A percentile compares a stretch with the other conserved stretches of the same genome.
These are phyloP conservation scores for Cyberlindnera misumaiensis DNA, from an alignment of 805 yeast species.

Conservation along the genomic window DNA sequence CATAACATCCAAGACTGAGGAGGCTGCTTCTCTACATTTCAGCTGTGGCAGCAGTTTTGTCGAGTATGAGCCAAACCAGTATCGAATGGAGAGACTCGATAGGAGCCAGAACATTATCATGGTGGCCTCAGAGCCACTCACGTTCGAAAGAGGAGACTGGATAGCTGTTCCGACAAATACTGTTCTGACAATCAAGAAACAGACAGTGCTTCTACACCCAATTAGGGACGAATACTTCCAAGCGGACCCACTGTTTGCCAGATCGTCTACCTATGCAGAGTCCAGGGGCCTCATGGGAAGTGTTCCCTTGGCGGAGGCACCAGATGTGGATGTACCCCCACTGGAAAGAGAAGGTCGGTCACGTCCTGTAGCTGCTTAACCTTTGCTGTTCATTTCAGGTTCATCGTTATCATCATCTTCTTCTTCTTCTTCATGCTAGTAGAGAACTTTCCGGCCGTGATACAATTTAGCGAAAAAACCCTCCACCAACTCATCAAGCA, in stretches of 20 bases:
- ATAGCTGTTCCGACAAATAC: constrained; percentile 94
- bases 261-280: constrained; percentile 80
- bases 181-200: constrained; percentile 69
- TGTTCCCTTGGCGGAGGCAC: constrained; percentile 58
- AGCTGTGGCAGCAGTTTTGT: constrained; percentile 88
- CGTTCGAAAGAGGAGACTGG: constrained; percentile 97
- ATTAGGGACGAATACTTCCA: constrained; percentile 85
- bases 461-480: background rate
- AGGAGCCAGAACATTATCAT: constrained; percentile 92
- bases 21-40: constrained; percentile 93
- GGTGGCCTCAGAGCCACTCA: constrained; percentile 94
- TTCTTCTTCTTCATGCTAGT: too few species aligned
- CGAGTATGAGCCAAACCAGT: constrained; percentile 87
- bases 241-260: constrained; percentile 54
- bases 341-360: constrained; percentile 69
- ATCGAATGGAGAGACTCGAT: constrained; percentile 89
- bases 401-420: too few species aligned
- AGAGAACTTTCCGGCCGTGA: too few species aligned
- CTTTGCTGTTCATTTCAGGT: too few species aligned
- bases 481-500: background rate
- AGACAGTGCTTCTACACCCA: constrained; percentile 87
- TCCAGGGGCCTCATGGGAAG: constrained; percentile 92
- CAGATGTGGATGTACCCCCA: constrained; percentile 59
- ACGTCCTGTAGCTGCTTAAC: constrained; percentile 19
- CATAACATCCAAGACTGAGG: constrained; percentile 82